These are phyloP conservation scores for Populus tremula DNA, from an alignment of 345 rosid genomes.

Conservation along the genomic window DNA sequence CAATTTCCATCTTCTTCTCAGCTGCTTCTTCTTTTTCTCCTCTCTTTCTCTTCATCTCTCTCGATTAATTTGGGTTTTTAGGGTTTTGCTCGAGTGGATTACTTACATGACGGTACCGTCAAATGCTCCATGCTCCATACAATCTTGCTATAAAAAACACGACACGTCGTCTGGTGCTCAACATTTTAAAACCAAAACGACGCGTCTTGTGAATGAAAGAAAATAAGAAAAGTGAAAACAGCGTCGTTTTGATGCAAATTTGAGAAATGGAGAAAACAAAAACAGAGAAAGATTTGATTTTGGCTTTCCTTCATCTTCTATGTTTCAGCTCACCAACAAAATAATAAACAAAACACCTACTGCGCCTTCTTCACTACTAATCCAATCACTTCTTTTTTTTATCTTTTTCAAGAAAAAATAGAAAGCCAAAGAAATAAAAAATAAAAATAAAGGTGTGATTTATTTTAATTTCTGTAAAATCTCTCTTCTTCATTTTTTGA, in stretches of 20 bases:
- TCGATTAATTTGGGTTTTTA: background rate
- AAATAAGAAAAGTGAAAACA: conserved; percentile 1
- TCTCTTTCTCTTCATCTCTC: conserved; percentile 35
- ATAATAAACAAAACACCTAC: background rate
- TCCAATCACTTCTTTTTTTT: background rate
- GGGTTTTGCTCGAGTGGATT: background rate
- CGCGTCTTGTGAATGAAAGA: conserved; percentile 1
- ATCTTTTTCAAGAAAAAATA: conserved; percentile 1
- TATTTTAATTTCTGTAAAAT: background rate
- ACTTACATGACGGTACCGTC: too few species aligned
- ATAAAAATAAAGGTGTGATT: background rate
- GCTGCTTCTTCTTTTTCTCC: conserved; percentile 20
- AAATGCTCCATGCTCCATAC: too few species aligned
- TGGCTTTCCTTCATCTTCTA: conserved; percentile 26
- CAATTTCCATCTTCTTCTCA: conserved; percentile 41
- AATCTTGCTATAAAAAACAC: background rate
- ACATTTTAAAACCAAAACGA: background rate
- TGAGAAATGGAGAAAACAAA: background rate
- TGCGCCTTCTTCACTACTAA: background rate
- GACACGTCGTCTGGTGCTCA: background rate
- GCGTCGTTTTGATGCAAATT: conserved; percentile 26
- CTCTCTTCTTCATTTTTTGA: background rate
- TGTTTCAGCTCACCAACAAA: conserved; percentile 36
- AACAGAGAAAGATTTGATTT: background rate
- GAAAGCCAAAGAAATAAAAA: background rate